A percentile compares a stretch with the other conserved stretches of the same genome.
phyloP scores from a whole-genome alignment of 345 rosid species.

The Boechera retrofracta region DNA sequence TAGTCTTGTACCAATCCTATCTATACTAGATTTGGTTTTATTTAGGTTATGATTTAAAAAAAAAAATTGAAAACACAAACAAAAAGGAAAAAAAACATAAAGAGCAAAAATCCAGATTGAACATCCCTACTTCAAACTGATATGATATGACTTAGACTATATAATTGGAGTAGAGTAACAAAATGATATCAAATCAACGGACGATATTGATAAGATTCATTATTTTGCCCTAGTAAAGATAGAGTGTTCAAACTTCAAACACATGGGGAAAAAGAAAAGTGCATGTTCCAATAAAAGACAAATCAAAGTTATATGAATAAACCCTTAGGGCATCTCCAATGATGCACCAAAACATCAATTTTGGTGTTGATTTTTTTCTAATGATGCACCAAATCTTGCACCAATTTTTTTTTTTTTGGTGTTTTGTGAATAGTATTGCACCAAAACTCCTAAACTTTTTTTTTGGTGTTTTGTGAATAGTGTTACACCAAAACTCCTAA shows the following conservation, averaged over 20 bases:
- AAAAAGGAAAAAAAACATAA: background rate
- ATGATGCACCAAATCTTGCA: no score
- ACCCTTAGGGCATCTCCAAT: background rate
- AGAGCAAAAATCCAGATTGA: background rate
- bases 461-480: no score
- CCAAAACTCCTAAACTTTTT: no score
- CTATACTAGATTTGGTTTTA: background rate
- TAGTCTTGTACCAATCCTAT: background rate
- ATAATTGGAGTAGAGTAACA: constrained; percentile 12
- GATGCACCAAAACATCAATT: no score
- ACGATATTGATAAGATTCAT: constrained; percentile 22
- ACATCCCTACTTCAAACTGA: background rate
- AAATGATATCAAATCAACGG: background rate
- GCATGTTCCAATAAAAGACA: constrained; percentile 34
- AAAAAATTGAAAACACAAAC: background rate
- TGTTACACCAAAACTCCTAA: no score
- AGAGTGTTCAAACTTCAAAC: constrained; percentile 34
- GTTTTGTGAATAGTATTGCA: no score
- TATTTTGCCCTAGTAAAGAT: constrained; percentile 19
- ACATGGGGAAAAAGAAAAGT: constrained; percentile 37
- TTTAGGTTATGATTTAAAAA: background rate
- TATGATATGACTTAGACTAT: background rate
- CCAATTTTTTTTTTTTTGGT: no score
- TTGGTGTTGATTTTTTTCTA: no score
- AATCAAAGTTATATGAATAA: constrained; percentile 32